Percentiles rank a stretch among this genome's conserved stretches.
These are phyloP conservation scores for Aspergillus haitiensis DNA, from an alignment of 495 filamentous ascomycete genomes.

Conservation along the genomic window DNA sequence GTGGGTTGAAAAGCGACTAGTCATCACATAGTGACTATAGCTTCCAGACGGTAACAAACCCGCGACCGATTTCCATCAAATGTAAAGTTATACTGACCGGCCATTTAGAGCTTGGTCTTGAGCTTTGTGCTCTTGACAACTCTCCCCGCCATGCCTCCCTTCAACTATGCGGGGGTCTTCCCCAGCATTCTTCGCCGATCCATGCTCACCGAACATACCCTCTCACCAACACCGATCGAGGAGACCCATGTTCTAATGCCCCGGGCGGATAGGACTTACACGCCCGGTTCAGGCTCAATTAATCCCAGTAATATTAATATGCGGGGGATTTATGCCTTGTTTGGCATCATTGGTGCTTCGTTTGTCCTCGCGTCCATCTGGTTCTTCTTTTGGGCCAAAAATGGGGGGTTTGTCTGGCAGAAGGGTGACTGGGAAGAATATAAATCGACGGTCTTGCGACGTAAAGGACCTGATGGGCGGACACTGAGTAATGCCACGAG, in stretches of 20 bases:
- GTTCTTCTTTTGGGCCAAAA: slow-evolving; percentile 99
- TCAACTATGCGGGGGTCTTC: slow-evolving; percentile 28
- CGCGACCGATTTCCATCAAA: too few species aligned
- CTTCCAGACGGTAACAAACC: neutral
- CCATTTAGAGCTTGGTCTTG: slow-evolving; percentile 36
- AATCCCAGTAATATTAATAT: slow-evolving; percentile 76
- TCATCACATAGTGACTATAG: neutral
- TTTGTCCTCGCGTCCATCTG: slow-evolving; percentile 80
- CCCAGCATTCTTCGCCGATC: slow-evolving; percentile 31
- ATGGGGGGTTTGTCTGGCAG: slow-evolving; percentile 86
- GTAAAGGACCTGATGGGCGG: slow-evolving; percentile 84
- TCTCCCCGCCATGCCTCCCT: slow-evolving; percentile 37
- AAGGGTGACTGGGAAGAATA: slow-evolving; percentile 96
- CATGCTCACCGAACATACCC: slow-evolving; percentile 4
- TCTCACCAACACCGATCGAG: neutral
- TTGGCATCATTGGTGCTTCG: slow-evolving; percentile 76
- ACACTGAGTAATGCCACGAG: slow-evolving; percentile 77
- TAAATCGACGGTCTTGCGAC: slow-evolving; percentile 91
- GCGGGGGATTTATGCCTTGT: slow-evolving; percentile 76
- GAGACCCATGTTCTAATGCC: slow-evolving; percentile 21
- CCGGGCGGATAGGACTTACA: slow-evolving; percentile 27
- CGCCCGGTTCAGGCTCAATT: slow-evolving; percentile 55
- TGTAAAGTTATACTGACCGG: neutral
- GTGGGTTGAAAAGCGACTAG: neutral
- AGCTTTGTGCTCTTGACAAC: slow-evolving; percentile 43